Base-by-base conservation (phyloP, 768 basidiomycete genomes). In the Suillus decipiens region DNA sequence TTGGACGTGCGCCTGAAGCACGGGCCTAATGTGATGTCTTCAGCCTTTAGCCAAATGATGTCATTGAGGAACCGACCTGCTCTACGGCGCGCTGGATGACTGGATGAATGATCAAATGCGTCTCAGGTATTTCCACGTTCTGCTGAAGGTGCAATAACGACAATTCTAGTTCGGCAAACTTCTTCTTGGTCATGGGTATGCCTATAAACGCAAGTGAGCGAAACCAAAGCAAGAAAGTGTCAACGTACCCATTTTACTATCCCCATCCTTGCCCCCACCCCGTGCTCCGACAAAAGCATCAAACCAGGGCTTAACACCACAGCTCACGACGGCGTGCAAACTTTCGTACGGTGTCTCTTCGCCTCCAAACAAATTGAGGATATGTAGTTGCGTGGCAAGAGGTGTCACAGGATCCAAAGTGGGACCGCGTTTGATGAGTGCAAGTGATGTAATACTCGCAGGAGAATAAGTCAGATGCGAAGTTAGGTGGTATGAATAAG, bases 51-150 rank as follows among this genome's bases (percentile, higher is more conserved):
- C 67, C 62, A 50, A 24, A 1, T 31, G 19, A 28, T 19, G 39
- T 41, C 17, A 57, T 50, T 54, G 33, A 64, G 31, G 5, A 56
- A 42, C 64, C n/a, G 57, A 70, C 84, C 76, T 88, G 86, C 71
- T 95, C 92, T 24, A 97, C 93, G 0, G 95, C 92, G 57, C 88
- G 83, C 64, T 93, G 89, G 65, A 99, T 93, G 66, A 85, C 82
- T 42, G 95, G 95, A 71, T 99, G 96, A 59, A 98, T 92, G 66
- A 92, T 81, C 36, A 99, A 87, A 68, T 95, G 90, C 5, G 95
- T 96, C 76, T 99, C 95, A 1, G 97, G 97, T 59, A 99, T 99
- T 79, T 99, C 97, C 66, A 99, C 96, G 69, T 99, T 99, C 76
- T 99, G 97, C 72, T 99, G 96, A 6, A 99, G 83, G 73, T 99